These are phyloP conservation scores for Boletus reticuloceps DNA, from an alignment of 768 basidiomycete genomes.

Conservation along the genomic window DNA sequence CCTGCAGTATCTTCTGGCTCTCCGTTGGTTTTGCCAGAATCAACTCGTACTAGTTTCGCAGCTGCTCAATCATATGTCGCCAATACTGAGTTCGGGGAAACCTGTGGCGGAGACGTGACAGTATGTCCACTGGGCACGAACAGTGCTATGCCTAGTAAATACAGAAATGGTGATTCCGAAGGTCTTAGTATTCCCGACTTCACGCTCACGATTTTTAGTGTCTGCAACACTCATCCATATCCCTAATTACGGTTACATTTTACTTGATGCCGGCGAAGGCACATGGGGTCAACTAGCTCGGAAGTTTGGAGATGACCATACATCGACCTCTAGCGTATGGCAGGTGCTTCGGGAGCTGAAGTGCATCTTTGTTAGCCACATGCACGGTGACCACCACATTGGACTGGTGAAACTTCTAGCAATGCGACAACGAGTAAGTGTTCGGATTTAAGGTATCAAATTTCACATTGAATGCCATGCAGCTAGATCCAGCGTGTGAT, in stretches of 20 bases:
- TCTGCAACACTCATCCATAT: conserved; percentile 76
- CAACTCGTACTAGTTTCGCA: conserved; percentile 39
- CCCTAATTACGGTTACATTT: conserved; percentile 65
- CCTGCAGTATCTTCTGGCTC: conserved; percentile 16
- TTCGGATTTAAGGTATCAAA: background rate
- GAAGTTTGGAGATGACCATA: conserved; percentile 58
- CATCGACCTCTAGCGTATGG: conserved; percentile 43
- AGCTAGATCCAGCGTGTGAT: conserved; percentile 64
- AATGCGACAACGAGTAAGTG: conserved; percentile 60
- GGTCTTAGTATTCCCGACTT: background rate
- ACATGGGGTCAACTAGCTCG: conserved; percentile 87
- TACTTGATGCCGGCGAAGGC: conserved; percentile 92
- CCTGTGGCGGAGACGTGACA: conserved; percentile 58
- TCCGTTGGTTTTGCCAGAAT: conserved; percentile 21
- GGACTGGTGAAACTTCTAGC: conserved; percentile 74
- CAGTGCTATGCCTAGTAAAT: conserved; percentile 80
- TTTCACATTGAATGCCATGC: background rate
- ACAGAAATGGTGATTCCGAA: conserved; percentile 70
- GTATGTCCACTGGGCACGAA: conserved; percentile 86
- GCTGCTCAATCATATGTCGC: conserved; percentile 29
- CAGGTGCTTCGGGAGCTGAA: conserved; percentile 65
- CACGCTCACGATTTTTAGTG: conserved; percentile 39
- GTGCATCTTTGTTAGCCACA: conserved; percentile 85
- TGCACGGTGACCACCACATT: conserved; percentile 91
- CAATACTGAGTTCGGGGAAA: background rate